Evolutionary conservation across 2,329 filamentous ascomycete species (phyloP), one percentile per base, ranked within the genome.

Genomic region (Microdochium trichocladiopsis): DNA sequence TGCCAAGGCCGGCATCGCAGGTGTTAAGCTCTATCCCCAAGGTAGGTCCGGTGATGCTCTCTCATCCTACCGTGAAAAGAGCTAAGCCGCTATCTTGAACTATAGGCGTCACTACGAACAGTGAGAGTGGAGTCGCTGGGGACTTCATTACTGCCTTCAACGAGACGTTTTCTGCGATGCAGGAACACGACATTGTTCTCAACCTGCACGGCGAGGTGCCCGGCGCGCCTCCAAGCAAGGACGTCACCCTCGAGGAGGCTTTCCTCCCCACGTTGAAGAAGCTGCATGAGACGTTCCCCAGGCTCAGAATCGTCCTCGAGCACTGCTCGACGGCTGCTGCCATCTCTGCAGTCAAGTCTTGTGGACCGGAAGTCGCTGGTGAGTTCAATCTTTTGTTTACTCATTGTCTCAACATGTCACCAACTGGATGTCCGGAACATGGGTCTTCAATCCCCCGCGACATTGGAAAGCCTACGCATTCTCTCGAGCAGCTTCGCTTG

Each of bases 201-300:
- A 96, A 96, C 71, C 75, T 97, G n/a, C 92, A 97, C 67, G 93
- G 92, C 58, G 93, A 96, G 71, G 82, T 86, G n/a, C 86, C 70
- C 2, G 69, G 69, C 52, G 64, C 68, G 3, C 63, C 70, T 48
- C 67, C 84, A 0, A 77, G 77, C 2, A 74, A 74, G n/a, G 68
- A 65, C 23, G 57, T 67, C 28, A 73, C 74, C 1, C 62, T 75
- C 3, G 73, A 76, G 58, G 72, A 75, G 56, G 70, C 71, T 9
- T 97, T 97, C 72, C 75, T 97, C 9, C 92, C 92, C 0, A 93
- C 86, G 0, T 76, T 96, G 31, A 75, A 80, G 57, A 78, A 80
- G 18, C 79, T 97, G 2, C 89, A 95, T 63, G 70, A 78, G 22
- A 76, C 76, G 24, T 96, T 95, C 67, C 92, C 93, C 1, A 75